Base-by-base conservation (phyloP, 2,329 filamentous ascomycete genomes). In the Aspergillus flavus region DNA sequence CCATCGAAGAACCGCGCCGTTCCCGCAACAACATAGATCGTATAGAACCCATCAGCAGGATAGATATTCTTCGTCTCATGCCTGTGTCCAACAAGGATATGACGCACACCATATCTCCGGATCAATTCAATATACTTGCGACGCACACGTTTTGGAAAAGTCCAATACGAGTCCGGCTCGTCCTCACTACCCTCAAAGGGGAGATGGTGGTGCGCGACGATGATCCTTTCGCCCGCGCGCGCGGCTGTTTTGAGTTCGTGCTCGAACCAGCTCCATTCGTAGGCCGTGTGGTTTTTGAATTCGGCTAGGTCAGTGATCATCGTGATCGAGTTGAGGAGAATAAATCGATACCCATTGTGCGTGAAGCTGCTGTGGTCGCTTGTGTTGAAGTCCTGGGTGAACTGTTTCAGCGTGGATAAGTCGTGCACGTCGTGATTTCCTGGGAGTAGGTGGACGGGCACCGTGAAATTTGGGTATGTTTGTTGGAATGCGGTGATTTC, bases 141-240 rank as follows among this genome's bases (percentile, higher is more conserved):
- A 19, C 58, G 58, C 43, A 59, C 58, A 23, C 58, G 58, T 11
- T 53, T 59, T 12, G 58, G 58, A 16, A 59, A 59, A 19, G 21
- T 59, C 58, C 58, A 59, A 23, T 59, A 54, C 9, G 30, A 21
- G 48, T 59, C 58, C 3, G 30, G 7, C 39, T 59, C 58, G 2
- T 59, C 46, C 48, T 59, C 58, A 7, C 46, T 12, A n/a, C 16
- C 2, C n/a, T 59, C 58, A 16, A 59, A 59, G 16, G 58, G 58
- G n/a, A 54, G 46, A 30, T 59, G 58, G 48, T 59, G 58, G 14
- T 59, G 58, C 34, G 58, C 58, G n/a, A 59, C 58, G 48, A 59
- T 26, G 19, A 59, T 59, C 32, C 50, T 12, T 30, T 59, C 45
- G 16, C 34, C 34, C 4, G 30, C 32, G 19, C 26, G 28, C 2